Conservation (phyloP, 495 filamentous ascomycete genomes). For the Aspergillus nanangensis region DNA sequence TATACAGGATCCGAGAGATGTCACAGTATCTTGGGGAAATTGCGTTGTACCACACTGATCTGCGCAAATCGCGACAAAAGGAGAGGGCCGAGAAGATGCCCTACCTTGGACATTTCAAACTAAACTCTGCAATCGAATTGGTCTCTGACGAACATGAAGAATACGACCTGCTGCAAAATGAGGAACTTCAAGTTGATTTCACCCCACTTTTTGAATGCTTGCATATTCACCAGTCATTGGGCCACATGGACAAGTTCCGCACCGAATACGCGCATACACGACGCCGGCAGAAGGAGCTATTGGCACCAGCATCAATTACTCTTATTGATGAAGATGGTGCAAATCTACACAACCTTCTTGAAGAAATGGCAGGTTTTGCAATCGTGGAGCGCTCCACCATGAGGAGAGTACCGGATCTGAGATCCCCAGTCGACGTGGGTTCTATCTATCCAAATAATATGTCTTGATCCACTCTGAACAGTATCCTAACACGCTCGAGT, state of each 20-base stretch:
- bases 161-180: slow-evolving; percentile 90
- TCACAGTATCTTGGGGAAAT: slow-evolving; percentile 94
- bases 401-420: slow-evolving; percentile 73
- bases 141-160: slow-evolving; percentile 94
- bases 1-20: slow-evolving; percentile 93
- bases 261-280: slow-evolving; percentile 87
- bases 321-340: slow-evolving; percentile 69
- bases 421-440: slow-evolving; percentile 75
- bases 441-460: neutral
- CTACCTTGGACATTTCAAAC: slow-evolving; percentile 73
- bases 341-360: slow-evolving; percentile 77
- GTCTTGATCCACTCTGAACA: neutral
- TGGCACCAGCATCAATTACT: slow-evolving; percentile 69
- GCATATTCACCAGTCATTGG: slow-evolving; percentile 94
- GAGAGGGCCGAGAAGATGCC: slow-evolving; percentile 67
- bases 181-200: slow-evolving; percentile 90
- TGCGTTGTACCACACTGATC: slow-evolving; percentile 91
- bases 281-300: slow-evolving; percentile 83
- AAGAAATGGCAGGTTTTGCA: slow-evolving; percentile 92
- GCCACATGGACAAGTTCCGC: slow-evolving; percentile 85
- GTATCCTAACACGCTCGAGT: slow-evolving; percentile 3
- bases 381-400: slow-evolving; percentile 95
- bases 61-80: slow-evolving; percentile 79
- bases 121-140: slow-evolving; percentile 94
- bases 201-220: slow-evolving; percentile 91